Conservation (phyloP, 1,139 yeast genomes). For the Diutina mesorugosa region DNA sequence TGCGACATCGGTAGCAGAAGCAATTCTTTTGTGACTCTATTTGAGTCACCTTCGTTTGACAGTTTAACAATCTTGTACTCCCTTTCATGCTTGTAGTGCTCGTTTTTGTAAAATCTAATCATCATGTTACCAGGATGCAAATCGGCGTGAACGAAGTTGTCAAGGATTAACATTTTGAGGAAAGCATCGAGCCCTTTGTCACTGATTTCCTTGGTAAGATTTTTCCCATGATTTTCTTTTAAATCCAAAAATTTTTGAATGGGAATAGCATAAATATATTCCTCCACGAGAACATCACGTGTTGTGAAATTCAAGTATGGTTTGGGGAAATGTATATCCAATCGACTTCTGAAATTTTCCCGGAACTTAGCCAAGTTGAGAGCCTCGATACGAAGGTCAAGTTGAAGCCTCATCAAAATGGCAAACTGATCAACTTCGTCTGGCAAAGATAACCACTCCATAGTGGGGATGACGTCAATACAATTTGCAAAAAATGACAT, state of each 20-base stretch:
- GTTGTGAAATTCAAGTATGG: slow-evolving; percentile 60
- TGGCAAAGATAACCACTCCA: slow-evolving; percentile 96
- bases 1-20: slow-evolving; percentile 24
- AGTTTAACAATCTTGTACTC: slow-evolving; percentile 35
- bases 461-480: slow-evolving; percentile 69
- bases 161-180: slow-evolving; percentile 80
- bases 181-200: slow-evolving; percentile 86
- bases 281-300: slow-evolving; percentile 72
- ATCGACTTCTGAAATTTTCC: slow-evolving; percentile 41
- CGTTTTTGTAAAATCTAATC: slow-evolving; percentile 56
- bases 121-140: slow-evolving; percentile 93
- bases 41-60: slow-evolving; percentile 33
- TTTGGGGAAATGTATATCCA: slow-evolving; percentile 70
- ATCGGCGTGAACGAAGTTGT: slow-evolving; percentile 92
- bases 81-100: slow-evolving; percentile 28
- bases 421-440: slow-evolving; percentile 88
- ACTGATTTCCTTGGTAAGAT: slow-evolving; percentile 63
- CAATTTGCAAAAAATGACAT: slow-evolving; percentile 69
- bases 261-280: slow-evolving; percentile 71
- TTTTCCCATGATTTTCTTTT: slow-evolving; percentile 31
- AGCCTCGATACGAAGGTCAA: slow-evolving; percentile 85
- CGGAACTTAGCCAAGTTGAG: slow-evolving; percentile 61
- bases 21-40: slow-evolving; percentile 34
- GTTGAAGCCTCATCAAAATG: slow-evolving; percentile 72
- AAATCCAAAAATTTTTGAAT: slow-evolving; percentile 51